phyloP scores from a whole-genome alignment of 768 basidiomycete species.

The Mycena maculata region DNA sequence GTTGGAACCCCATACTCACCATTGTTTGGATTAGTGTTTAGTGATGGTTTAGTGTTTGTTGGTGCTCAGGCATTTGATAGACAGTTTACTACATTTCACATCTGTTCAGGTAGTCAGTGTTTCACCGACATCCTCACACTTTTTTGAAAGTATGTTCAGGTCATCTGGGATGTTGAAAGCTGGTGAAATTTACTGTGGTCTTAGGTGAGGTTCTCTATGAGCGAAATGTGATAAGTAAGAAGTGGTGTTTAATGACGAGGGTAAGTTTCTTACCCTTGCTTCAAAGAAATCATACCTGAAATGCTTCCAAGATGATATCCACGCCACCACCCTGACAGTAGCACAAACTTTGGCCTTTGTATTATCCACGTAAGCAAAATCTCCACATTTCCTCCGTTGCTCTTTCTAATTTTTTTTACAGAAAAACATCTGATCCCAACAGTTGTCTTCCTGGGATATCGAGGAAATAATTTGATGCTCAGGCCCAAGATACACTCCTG shows the following conservation, averaged over 20 bases:
- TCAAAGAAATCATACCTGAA: neutral
- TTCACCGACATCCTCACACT: too few species aligned
- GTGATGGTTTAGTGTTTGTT: too few species aligned
- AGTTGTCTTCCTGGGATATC: slow-evolving; percentile 78
- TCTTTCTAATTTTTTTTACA: slow-evolving; percentile 30
- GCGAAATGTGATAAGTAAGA: slow-evolving; percentile 85
- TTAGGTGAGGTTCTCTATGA: slow-evolving; percentile 84
- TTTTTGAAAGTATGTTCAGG: slow-evolving; percentile 46
- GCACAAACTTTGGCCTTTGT: slow-evolving; percentile 81
- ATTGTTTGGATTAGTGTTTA: too few species aligned
- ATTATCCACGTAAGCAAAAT: slow-evolving; percentile 62
- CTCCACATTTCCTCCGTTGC: slow-evolving; percentile 7
- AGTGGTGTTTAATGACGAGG: slow-evolving; percentile 83
- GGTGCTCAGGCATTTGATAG: too few species aligned
- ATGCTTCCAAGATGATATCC: slow-evolving; percentile 72
- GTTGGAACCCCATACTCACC: too few species aligned
- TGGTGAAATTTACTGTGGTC: slow-evolving; percentile 79
- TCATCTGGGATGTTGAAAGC: slow-evolving; percentile 78
- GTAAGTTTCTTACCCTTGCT: slow-evolving; percentile 43
- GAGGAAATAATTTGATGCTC: slow-evolving; percentile 64
- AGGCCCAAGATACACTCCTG: slow-evolving; percentile 72
- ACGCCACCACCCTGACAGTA: slow-evolving; percentile 86
- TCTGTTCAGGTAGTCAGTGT: too few species aligned
- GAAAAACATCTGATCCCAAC: slow-evolving; percentile 78
- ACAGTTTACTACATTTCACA: too few species aligned